Evolutionary conservation across 345 rosid species (phyloP), one percentile per base, ranked within the genome.

Genomic region (Murraya koenigii): DNA sequence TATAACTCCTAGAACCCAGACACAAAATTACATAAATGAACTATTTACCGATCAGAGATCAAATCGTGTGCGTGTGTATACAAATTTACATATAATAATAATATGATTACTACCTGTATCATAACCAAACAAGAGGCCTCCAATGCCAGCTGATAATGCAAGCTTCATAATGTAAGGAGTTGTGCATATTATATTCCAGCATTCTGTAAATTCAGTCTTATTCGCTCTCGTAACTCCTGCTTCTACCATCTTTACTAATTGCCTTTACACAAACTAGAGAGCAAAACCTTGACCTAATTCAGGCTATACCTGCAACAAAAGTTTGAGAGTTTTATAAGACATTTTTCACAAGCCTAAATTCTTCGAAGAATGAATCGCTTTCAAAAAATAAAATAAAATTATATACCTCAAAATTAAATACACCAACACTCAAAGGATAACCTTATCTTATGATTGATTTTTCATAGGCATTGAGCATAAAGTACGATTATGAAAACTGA

Each of bases 121-220:
- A 75, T 97, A 97, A 2, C 99, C 99, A 70, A 97, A 97, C 69
- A 93, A 89, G 63, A 97, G 88, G 17, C 99, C 98, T 26, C 99
- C 99, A 69, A 97, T 88, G 30, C 98, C 99, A 1, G 98, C 99
- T 1, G 97, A 87, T 41, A 94, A 85, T 7, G 98, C 92, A 17
- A 97, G 97, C 54, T 89, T 84, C 93, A 89, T 87, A 22, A 97
- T 93, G 75, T 91, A 97, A 38, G 98, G 98, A 2, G 90, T 89
- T 79, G 78, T 84, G 93, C 93, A 85, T 62, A 84, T 81, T 19
- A 88, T 90, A 41, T 69, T 84, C 92, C 95, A 94, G 81, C 98
- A 97, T 77, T 91, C 97, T 0, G 89, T 89, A 58, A 93, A 90
- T 78, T 94, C 94, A 23, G 97, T 85, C 80, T 75, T 84, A 30